These are phyloP conservation scores for Tetratostichococcus sp. DNA, from an alignment of 139 green algal genomes.

Conservation along the genomic window DNA sequence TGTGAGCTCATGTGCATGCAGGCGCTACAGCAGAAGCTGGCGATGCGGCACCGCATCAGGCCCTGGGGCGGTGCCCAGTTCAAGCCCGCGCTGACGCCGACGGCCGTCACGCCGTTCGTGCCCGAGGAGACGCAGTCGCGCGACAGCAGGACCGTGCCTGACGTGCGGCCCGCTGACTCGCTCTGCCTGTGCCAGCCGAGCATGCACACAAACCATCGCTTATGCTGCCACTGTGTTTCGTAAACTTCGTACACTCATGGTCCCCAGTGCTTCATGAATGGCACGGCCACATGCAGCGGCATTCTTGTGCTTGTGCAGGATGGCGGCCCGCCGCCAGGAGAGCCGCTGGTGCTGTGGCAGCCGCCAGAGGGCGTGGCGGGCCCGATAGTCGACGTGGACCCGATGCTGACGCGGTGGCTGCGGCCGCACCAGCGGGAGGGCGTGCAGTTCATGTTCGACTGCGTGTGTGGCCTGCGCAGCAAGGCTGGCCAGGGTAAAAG, in stretches of 20 bases:
- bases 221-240: too few species aligned
- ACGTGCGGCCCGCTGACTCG: too few species aligned
- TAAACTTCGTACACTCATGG: too few species aligned
- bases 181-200: too few species aligned
- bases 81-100: background rate
- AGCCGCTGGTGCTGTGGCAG: constrained; percentile 82
- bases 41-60: constrained; percentile 60
- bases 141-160: background rate
- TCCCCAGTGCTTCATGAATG: too few species aligned
- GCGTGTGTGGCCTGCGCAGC: constrained; percentile 73
- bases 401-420: constrained; percentile 83
- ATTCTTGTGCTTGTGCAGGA: too few species aligned
- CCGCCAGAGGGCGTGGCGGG: constrained; percentile 17
- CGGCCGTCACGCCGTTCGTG: background rate
- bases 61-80: constrained; percentile 65
- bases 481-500: constrained; percentile 42
- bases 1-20: constrained; percentile 12
- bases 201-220: too few species aligned
- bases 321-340: constrained; percentile 19
- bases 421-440: constrained; percentile 93
- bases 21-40: constrained; percentile 59
- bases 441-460: constrained; percentile 99
- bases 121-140: background rate
- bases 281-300: too few species aligned
- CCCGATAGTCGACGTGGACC: constrained; percentile 64